Conservation (phyloP, 208 protist species). For the Trypanosoma mega region DNA sequence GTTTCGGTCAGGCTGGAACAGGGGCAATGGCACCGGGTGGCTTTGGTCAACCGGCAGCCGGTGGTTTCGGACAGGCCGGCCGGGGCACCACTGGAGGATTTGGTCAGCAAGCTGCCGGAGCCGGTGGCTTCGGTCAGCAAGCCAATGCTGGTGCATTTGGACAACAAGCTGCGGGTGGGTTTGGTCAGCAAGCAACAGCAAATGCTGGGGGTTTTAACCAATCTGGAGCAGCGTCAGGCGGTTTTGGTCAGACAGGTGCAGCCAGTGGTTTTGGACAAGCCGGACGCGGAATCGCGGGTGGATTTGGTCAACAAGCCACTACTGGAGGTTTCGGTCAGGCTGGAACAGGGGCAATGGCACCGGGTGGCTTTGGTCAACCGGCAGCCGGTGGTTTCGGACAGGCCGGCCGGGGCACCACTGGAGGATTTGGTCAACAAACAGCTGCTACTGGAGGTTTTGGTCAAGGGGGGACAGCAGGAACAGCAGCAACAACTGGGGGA, state of each 20-base stretch:
- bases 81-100: slow-evolving; percentile 48
- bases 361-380: slow-evolving; percentile 34
- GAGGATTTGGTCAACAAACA: slow-evolving; percentile 40
- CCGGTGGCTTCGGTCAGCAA: slow-evolving; percentile 35
- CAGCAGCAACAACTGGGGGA: slow-evolving; percentile 6
- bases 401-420: neutral
- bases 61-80: slow-evolving; percentile 34
- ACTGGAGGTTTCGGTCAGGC: slow-evolving; percentile 47
- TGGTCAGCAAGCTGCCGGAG: slow-evolving; percentile 22
- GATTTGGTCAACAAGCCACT: slow-evolving; percentile 23
- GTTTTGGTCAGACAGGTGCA: slow-evolving; percentile 29
- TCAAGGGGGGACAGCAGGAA: neutral
- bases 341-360: neutral
- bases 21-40: neutral
- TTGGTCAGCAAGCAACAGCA: slow-evolving; percentile 42
- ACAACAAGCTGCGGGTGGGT: slow-evolving; percentile 29
- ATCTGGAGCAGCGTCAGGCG: slow-evolving; percentile 29
- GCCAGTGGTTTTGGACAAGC: slow-evolving; percentile 42
- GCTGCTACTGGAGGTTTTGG: slow-evolving; percentile 24
- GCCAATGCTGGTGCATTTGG: no score
- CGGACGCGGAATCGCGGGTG: slow-evolving; percentile 1
- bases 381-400: slow-evolving; percentile 13
- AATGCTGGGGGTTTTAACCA: no score
- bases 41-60: slow-evolving; percentile 22
- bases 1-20: slow-evolving; percentile 38